Conservation (phyloP, 345 rosid species). For the Populus davidiana region DNA sequence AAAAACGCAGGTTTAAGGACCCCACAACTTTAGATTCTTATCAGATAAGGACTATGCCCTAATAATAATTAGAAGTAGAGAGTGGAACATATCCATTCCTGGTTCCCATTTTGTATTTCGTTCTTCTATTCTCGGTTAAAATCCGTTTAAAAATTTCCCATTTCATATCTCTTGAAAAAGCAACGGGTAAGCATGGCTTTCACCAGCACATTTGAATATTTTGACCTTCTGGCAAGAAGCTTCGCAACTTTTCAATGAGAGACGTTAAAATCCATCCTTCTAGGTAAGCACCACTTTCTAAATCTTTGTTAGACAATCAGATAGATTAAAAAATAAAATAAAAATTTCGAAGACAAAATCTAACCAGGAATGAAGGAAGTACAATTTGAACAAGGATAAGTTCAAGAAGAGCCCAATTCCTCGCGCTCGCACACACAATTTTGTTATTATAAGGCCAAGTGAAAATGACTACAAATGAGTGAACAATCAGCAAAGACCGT, state of each 20-base stretch:
- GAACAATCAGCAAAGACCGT: background rate
- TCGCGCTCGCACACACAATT: no score
- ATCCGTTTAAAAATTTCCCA: background rate
- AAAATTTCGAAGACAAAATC: no score
- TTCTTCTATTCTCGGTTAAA: background rate
- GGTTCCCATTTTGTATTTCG: background rate
- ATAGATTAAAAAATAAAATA: background rate
- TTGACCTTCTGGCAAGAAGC: background rate
- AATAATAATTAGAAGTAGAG: background rate
- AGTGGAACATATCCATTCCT: background rate
- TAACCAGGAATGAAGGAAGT: no score
- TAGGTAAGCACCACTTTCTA: background rate
- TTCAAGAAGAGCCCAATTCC: background rate
- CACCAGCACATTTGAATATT: background rate
- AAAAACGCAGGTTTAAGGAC: background rate
- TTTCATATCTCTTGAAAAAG: background rate
- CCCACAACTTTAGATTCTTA: constrained; percentile 6
- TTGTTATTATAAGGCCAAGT: background rate
- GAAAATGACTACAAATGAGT: background rate
- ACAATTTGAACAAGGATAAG: background rate
- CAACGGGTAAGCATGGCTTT: background rate
- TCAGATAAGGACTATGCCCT: background rate
- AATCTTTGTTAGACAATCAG: background rate
- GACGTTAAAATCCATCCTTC: background rate
- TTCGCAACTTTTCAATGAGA: background rate